A percentile compares a stretch with the other conserved stretches of the same genome.
Conservation (phyloP, 208 protist genomes). For the Zelonia costaricensis region DNA sequence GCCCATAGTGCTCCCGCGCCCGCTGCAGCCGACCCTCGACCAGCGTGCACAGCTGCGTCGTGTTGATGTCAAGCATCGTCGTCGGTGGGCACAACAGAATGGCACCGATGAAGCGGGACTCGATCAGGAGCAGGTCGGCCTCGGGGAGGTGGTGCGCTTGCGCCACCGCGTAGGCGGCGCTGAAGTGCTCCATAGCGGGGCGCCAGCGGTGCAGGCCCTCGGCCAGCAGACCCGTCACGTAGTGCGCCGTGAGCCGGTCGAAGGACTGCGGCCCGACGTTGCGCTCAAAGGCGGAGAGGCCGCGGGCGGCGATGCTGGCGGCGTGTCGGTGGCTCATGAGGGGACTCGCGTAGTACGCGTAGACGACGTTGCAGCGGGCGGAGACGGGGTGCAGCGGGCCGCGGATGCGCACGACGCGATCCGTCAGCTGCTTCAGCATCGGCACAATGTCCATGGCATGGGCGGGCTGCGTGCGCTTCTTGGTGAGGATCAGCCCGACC, state of each 20-base stretch:
- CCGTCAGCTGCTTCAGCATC: conserved; percentile 39
- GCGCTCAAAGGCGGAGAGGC: conserved; percentile 33
- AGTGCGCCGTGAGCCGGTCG: conserved; percentile 34
- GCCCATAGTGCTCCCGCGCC: conserved; percentile 32
- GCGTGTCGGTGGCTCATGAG: conserved; percentile 27
- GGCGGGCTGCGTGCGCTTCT: conserved; percentile 31
- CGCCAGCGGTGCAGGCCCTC: conserved; percentile 44
- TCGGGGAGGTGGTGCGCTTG: conserved; percentile 34
- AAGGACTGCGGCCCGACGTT: conserved; percentile 30
- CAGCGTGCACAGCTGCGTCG: conserved; percentile 11
- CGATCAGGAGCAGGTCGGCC: conserved; percentile 24
- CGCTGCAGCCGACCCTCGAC: conserved; percentile 12
- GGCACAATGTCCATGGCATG: conserved; percentile 26
- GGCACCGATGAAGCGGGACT: conserved; percentile 39
- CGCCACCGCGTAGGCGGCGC: conserved; percentile 48
- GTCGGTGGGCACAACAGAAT: conserved; percentile 44
- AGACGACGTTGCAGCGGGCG: conserved; percentile 33
- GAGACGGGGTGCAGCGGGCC: conserved; percentile 57
- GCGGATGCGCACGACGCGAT: conserved; percentile 30
- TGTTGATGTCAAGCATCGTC: conserved; percentile 33
- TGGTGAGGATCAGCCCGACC: conserved; percentile 38
- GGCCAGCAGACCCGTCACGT: conserved; percentile 20
- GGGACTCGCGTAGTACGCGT: conserved; percentile 29
- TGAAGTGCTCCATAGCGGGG: conserved; percentile 50
- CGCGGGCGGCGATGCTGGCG: conserved; percentile 32